Conservation (phyloP, 345 rosid genomes). For the Hibiscus mutabilis region DNA sequence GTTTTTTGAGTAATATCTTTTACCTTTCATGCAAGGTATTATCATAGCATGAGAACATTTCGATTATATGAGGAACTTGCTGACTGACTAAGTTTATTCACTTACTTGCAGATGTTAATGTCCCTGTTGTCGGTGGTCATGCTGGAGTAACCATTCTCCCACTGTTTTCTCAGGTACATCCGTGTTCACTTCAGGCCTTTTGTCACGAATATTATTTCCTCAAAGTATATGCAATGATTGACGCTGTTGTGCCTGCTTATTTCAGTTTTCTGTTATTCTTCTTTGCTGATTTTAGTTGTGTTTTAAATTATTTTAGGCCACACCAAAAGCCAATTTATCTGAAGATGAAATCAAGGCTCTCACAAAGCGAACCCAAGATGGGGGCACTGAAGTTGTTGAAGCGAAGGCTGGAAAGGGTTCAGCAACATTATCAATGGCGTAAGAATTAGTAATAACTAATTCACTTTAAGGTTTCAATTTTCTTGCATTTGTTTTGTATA, state of each 20-base stretch:
- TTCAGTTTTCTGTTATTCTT: background rate
- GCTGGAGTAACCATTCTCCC: constrained; percentile 73
- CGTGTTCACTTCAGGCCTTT: background rate
- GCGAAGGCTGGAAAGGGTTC: constrained; percentile 95
- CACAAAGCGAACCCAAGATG: constrained; percentile 82
- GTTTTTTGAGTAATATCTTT: background rate
- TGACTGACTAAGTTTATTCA: background rate
- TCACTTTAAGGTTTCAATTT: background rate
- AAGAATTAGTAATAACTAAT: constrained; percentile 24
- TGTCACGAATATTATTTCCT: background rate
- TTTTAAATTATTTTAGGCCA: constrained; percentile 40
- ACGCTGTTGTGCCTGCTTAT: background rate
- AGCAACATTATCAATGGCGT: constrained; percentile 91
- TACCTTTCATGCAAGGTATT: background rate
- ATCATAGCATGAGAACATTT: background rate
- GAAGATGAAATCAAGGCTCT: constrained; percentile 57
- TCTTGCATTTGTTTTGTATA: background rate
- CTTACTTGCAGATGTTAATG: constrained; percentile 45
- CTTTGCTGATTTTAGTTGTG: constrained; percentile 10
- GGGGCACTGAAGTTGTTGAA: constrained; percentile 84
- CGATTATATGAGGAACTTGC: background rate
- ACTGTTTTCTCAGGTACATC: constrained; percentile 48
- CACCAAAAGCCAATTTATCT: constrained; percentile 64
- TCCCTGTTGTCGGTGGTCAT: constrained; percentile 78
- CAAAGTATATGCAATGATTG: background rate